Conservation (phyloP, 768 basidiomycete genomes). For the Cyclocybe cylindracea region DNA sequence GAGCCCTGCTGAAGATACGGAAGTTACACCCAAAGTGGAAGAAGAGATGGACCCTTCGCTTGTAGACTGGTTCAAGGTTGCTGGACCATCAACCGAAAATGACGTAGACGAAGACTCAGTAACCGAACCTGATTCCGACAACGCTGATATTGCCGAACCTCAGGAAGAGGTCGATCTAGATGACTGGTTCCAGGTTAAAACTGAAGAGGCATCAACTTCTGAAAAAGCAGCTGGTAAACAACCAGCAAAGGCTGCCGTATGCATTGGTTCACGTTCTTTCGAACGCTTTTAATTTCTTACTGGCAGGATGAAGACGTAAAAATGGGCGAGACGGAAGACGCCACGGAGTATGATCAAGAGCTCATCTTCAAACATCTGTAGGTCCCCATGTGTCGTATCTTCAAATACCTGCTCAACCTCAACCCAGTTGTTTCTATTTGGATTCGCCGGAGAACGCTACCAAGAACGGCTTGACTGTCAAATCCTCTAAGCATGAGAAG, state of each 20-base stretch:
- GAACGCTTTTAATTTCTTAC: neutral
- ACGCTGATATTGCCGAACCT: constrained; percentile 48
- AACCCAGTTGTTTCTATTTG: constrained; percentile 81
- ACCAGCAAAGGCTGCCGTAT: constrained; percentile 8
- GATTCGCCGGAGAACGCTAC: constrained; percentile 78
- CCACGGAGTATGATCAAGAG: constrained; percentile 78
- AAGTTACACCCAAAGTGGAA: constrained; percentile 19
- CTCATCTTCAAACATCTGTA: constrained; percentile 84
- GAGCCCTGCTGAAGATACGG: constrained; percentile 14
- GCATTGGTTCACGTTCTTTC: neutral
- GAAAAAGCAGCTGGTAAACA: constrained; percentile 11
- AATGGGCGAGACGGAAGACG: constrained; percentile 75
- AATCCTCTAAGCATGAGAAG: constrained; percentile 47
- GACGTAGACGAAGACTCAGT: constrained; percentile 51
- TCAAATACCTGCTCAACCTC: constrained; percentile 1
- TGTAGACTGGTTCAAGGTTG: constrained; percentile 63
- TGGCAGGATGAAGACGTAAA: constrained; percentile 33
- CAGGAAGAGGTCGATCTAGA: constrained; percentile 33
- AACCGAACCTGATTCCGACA: constrained; percentile 71
- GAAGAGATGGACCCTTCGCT: constrained; percentile 45
- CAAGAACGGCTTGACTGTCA: constrained; percentile 60
- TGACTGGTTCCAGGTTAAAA: constrained; percentile 42
- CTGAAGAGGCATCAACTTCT: constrained; percentile 3
- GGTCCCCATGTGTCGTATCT: constrained; percentile 23
- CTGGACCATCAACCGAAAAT: constrained; percentile 18